Base-by-base conservation (phyloP, 2,329 filamentous ascomycete genomes). In the Xylaria sp. region DNA sequence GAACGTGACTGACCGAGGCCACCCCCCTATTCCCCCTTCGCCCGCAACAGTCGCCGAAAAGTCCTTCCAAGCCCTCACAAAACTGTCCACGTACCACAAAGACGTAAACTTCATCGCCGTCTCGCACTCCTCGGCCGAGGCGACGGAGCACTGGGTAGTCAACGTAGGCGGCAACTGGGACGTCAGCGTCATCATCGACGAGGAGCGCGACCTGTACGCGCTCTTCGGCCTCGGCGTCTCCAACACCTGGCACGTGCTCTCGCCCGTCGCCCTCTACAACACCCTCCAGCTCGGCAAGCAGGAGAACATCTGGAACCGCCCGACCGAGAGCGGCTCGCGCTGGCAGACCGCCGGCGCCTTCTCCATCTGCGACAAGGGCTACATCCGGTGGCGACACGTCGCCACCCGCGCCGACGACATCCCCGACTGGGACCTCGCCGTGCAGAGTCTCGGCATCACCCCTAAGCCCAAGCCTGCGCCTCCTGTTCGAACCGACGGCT, bases 321-420 rank as follows among this genome's bases (percentile, higher is more conserved):
- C 83, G 2, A 86, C 84, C 2, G 83, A 87, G 72, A 88, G 82
- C 68, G 87, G 87, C 46, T 84, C 75, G 64, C 74, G 85, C 55
- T 91, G 88, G 87, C 87, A 91, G 78, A 87, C 76, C 30, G 78
- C 81, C 51, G 88, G 87, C 34, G 83, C 81, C 34, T 91, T 86
- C 73, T 86, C 82, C 1, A 73, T 87, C 34, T 83, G 85, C 68
- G 68, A 67, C 4, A 70, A 76, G 34, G 83, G 83, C 2, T 67
- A 74, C 10, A 78, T 88, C 2, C 76, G 73, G 57, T 87, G 83
- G 82, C 75, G 73, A 3, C 73, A 76, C 58, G 72, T 79, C 61
- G 77, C 78, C 10, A 66, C 66, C 55, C 75, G 77, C 23, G 79
- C 83, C 34, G 80, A 82, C 68, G 80, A 85, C 61, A 64, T 85